Base-by-base conservation (phyloP, 108 stramenopile species). In the Schizochytrium sp. region DNA sequence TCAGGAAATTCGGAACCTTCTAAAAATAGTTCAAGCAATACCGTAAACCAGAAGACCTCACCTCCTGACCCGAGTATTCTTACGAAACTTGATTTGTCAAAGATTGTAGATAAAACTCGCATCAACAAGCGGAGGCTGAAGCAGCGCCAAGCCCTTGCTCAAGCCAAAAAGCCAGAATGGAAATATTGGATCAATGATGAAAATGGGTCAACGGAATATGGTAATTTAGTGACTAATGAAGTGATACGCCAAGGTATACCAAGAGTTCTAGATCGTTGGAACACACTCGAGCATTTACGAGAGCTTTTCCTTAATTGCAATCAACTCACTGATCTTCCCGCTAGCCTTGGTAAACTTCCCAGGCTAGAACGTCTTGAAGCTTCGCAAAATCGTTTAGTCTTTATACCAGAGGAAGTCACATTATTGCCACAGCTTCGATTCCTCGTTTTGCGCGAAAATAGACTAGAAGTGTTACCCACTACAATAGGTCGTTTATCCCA, bases 361-460 rank as follows among this genome's bases (percentile, higher is more conserved):
- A 53, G 56, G 46, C 89, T 91, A 10, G 72, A 45, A 56, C 88
- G 90, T 57, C 90, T 91, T n/a, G 89, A 91, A n/a, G 89, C 91
- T 28, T 89, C 88, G 28, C 89, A 45, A 55, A 91, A 91, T 55
- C 89, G 46, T 59, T 87, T 91, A 42, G 87, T 72, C 50, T 56
- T 46, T n/a, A 47, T 91, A 4, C 91, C 91, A 8, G 91, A 91
- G n/a, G 56, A 87, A 3, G 56, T 91, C 56, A 87, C 90, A 50
- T n/a, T 89, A 3, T 69, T 91, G 2, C 55, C 53, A 17, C 41
- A 17, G 8, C 50, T 91, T 12, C 42, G 88, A 88, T 57, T 90
- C 44, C 49, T 91, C 47, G 58, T 88, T 45, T 46, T 91, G 56
- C 69, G 89, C 42, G 89, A 91, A 57, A 91, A 91, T 40, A 72